These are phyloP conservation scores for Phytophthora meadii DNA, from an alignment of 352 stramenopile genomes.

Conservation along the genomic window DNA sequence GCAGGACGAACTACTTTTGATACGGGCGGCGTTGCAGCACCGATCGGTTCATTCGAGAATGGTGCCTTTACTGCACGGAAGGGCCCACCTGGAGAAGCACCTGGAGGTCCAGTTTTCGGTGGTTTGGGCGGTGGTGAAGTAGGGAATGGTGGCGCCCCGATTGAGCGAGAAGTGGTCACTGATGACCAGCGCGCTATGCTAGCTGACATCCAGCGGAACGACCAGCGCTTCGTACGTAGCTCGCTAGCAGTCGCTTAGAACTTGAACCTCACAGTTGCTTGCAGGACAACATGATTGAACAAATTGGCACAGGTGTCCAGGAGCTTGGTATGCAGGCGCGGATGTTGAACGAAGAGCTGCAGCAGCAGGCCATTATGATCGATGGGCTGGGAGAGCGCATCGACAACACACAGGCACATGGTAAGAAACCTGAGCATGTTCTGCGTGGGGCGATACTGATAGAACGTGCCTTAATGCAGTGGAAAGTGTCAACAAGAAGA, in stretches of 20 bases:
- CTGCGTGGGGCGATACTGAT: slow-evolving; percentile 8
- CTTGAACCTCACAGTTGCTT: slow-evolving; percentile 2
- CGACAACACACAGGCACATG: slow-evolving; percentile 79
- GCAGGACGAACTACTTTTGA: slow-evolving; percentile 53
- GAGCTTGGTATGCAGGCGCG: slow-evolving; percentile 79
- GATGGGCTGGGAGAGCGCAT: slow-evolving; percentile 82
- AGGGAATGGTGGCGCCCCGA: slow-evolving; percentile 26
- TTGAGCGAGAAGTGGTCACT: slow-evolving; percentile 62
- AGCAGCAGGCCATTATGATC: slow-evolving; percentile 90
- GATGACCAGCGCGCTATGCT: slow-evolving; percentile 72
- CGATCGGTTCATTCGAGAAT: slow-evolving; percentile 72
- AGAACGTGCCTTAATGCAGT: slow-evolving; percentile 43
- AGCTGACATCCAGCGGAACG: slow-evolving; percentile 81
- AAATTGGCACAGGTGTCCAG: slow-evolving; percentile 83
- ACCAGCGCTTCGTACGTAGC: slow-evolving; percentile 80
- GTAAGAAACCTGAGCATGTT: slow-evolving; percentile 32
- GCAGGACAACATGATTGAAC: slow-evolving; percentile 87
- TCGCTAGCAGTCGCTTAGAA: not conserved
- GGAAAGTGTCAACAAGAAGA: slow-evolving; percentile 86
- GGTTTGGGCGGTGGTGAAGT: slow-evolving; percentile 38
- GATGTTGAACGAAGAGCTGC: slow-evolving; percentile 84
- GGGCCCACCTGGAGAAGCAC: slow-evolving; percentile 19
- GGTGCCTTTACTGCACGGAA: slow-evolving; percentile 55
- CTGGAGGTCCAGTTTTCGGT: slow-evolving; percentile 36
- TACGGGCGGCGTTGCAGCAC: slow-evolving; percentile 47